Percentiles rank a stretch among this genome's conserved stretches.
Conservation (phyloP, 2,329 filamentous ascomycete genomes). For the Penicillium corylophilum region DNA sequence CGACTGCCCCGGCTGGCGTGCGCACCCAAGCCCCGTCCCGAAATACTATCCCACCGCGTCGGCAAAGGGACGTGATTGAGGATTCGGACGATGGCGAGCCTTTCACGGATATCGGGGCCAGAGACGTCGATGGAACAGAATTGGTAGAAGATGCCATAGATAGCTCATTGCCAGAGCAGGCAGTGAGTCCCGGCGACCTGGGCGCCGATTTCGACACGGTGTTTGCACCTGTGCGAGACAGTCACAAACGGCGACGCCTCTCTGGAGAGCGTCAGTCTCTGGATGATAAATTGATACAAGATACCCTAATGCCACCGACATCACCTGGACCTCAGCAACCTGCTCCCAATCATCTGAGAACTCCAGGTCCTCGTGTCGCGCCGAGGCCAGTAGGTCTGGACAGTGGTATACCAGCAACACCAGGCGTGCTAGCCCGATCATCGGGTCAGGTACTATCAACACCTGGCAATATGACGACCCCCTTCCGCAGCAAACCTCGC, state of each 20-base stretch:
- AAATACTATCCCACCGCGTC: constrained; percentile 6
- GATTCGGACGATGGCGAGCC: constrained; percentile 24
- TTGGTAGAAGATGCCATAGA: constrained; percentile 13
- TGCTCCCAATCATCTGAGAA: not conserved
- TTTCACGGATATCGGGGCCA: not conserved
- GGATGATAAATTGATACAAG: not conserved
- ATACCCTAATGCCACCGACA: constrained; percentile 17
- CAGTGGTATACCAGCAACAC: constrained; percentile 9
- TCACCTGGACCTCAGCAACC: constrained; percentile 14
- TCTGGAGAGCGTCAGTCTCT: constrained; percentile 10
- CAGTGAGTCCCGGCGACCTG: constrained; percentile 8
- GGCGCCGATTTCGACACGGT: constrained; percentile 32
- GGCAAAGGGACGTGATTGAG: constrained; percentile 27
- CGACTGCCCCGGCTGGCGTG: constrained; percentile 9
- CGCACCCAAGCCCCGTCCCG: constrained; percentile 4
- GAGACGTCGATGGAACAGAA: not conserved
- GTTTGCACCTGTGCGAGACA: constrained; percentile 27
- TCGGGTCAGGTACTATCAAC: constrained; percentile 10
- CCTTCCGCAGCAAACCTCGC: constrained; percentile 29
- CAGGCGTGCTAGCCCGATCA: constrained; percentile 3
- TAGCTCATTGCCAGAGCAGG: constrained; percentile 15
- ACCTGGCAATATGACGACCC: constrained; percentile 19
- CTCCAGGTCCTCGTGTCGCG: constrained; percentile 10
- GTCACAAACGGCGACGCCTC: constrained; percentile 35
- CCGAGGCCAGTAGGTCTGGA: constrained; percentile 4